A percentile compares a stretch with the other conserved stretches of the same genome.
Conservation (phyloP, 108 stramenopile genomes). For the Skeletonema tropicum region DNA sequence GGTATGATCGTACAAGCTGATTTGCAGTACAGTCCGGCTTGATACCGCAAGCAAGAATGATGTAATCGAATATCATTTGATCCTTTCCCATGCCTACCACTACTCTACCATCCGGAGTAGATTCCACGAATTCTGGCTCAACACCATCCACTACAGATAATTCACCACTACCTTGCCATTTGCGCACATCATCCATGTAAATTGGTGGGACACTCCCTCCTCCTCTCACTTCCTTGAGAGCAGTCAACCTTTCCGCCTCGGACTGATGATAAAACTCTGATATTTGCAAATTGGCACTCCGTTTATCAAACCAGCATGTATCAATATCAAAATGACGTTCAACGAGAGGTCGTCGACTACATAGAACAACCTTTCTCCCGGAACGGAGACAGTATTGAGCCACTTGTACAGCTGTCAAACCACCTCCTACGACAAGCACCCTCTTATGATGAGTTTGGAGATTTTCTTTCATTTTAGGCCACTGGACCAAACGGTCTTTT, state of each 20-base stretch:
- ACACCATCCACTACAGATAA: slow-evolving; percentile 15
- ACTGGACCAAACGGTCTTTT: slow-evolving; percentile 11
- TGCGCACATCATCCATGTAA: slow-evolving; percentile 58
- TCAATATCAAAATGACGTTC: slow-evolving; percentile 69
- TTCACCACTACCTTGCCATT: slow-evolving; percentile 31
- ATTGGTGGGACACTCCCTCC: slow-evolving; percentile 75
- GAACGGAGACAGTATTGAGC: slow-evolving; percentile 41
- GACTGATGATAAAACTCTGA: slow-evolving; percentile 68
- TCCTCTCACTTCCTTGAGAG: slow-evolving; percentile 44
- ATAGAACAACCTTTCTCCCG: slow-evolving; percentile 35
- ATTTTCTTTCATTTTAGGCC: slow-evolving; percentile 19
- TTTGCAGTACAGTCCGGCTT: slow-evolving; percentile 47
- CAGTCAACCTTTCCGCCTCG: slow-evolving; percentile 26
- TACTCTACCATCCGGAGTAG: slow-evolving; percentile 9
- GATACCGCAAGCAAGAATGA: slow-evolving; percentile 68
- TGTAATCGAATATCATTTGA: slow-evolving; percentile 26
- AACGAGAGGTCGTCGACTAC: slow-evolving; percentile 58
- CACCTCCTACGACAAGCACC: slow-evolving; percentile 74
- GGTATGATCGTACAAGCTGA: slow-evolving; percentile 32
- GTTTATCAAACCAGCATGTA: slow-evolving; percentile 71
- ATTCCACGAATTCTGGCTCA: slow-evolving; percentile 9
- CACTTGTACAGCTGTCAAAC: slow-evolving; percentile 73
- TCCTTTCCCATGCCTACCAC: slow-evolving; percentile 22
- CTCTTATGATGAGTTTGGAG: background rate
- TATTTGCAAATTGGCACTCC: slow-evolving; percentile 44